A percentile compares a stretch with the other conserved stretches of the same genome.
Conservation (phyloP, 495 filamentous ascomycete genomes). For the Podospora conica region DNA sequence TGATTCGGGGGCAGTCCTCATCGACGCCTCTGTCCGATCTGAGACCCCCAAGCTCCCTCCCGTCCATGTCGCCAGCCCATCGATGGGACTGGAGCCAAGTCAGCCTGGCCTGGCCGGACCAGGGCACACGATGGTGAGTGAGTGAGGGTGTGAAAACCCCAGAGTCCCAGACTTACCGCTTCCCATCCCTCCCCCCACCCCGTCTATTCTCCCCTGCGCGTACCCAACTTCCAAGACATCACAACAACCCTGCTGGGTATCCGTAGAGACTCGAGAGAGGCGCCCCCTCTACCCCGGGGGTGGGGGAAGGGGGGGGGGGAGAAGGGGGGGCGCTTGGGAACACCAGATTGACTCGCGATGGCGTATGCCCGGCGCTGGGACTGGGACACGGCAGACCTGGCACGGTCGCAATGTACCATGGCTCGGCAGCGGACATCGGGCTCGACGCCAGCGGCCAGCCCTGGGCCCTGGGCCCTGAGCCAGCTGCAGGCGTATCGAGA, state of each 20-base stretch:
- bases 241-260: neutral
- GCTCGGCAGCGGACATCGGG: neutral
- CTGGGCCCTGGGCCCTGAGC: too few relatives aligned
- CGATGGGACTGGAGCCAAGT: too few relatives aligned
- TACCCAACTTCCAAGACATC: neutral
- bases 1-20: neutral
- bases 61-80: too few relatives aligned
- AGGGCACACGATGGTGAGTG: too few relatives aligned
- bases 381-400: conserved; percentile 19
- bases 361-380: conserved; percentile 18
- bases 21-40: neutral
- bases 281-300: too few relatives aligned
- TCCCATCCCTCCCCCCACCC: neutral
- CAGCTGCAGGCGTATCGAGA: neutral
- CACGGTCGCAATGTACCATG: conserved; percentile 1
- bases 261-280: neutral
- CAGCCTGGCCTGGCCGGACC: neutral
- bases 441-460: neutral
- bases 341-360: conserved; percentile 34
- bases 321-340: conserved; percentile 23
- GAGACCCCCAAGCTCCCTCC: neutral
- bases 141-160: too few relatives aligned
- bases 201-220: neutral
- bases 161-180: neutral
- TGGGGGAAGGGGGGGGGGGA: too few relatives aligned